Conservation (phyloP, 176 grass and related monocot species). For the Tillandsia leiboldiana region DNA sequence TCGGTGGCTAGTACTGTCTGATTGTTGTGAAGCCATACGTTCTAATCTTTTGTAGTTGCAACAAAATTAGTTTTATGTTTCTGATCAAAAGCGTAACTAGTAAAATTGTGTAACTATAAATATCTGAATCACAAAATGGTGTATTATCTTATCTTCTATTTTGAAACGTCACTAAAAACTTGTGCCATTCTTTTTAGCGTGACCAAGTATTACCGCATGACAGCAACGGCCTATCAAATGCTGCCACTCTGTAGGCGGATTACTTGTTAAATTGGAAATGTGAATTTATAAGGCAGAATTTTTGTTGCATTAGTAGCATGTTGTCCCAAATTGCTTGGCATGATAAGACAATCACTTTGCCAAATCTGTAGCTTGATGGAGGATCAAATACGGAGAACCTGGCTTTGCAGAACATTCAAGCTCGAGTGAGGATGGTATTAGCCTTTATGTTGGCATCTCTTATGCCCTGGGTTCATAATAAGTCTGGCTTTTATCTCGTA, state of each 20-base stretch:
- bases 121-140: no score
- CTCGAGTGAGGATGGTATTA: constrained; percentile 92
- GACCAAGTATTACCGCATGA: no score
- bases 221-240: no score
- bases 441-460: constrained; percentile 97
- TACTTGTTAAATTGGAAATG: no score
- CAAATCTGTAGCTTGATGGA: constrained; percentile 58
- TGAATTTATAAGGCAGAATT: no score
- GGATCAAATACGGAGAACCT: constrained; percentile 81
- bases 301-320: no score
- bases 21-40: not conserved
- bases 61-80: not conserved
- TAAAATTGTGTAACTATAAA: no score
- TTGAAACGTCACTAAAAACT: no score
- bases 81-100: no score
- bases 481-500: constrained; percentile 98
- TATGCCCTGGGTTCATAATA: constrained; percentile 91
- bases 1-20: not conserved
- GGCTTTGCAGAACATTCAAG: constrained; percentile 99
- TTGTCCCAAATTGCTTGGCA: not conserved
- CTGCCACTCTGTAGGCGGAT: no score
- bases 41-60: not conserved
- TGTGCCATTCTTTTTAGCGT: no score
- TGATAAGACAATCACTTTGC: not conserved
- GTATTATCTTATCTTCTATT: no score